Conservation (phyloP, 768 basidiomycete species). For the Galerina marginata region DNA sequence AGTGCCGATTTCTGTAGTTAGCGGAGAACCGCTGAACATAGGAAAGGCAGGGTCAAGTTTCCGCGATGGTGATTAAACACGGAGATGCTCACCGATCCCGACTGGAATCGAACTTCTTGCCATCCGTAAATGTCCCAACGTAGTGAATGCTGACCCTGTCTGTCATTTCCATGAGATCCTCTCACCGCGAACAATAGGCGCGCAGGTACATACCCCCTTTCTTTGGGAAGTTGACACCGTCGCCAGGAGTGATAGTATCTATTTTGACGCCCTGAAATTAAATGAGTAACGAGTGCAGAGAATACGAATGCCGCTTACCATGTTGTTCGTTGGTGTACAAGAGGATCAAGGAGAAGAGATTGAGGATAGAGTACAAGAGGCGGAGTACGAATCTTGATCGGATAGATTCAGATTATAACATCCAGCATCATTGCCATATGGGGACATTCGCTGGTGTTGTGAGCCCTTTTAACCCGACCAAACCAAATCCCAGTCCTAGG, state of each 20-base stretch:
- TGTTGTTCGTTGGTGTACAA: too few relatives aligned
- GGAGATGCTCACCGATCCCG: slow-evolving; percentile 63
- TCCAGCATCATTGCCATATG: too few relatives aligned
- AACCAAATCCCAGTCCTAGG: too few relatives aligned
- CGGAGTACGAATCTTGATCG: neutral
- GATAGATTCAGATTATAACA: too few relatives aligned
- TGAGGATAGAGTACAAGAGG: neutral
- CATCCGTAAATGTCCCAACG: slow-evolving; percentile 70
- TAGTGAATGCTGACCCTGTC: slow-evolving; percentile 83
- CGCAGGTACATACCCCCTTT: slow-evolving; percentile 60
- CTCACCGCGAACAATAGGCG: slow-evolving; percentile 12
- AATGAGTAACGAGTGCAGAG: neutral
- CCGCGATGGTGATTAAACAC: neutral
- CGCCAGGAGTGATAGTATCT: slow-evolving; percentile 61
- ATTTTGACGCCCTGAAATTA: slow-evolving; percentile 70
- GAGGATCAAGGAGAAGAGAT: neutral
- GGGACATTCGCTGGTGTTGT: too few relatives aligned
- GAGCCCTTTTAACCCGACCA: too few relatives aligned
- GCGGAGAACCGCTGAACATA: slow-evolving; percentile 55
- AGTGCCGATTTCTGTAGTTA: slow-evolving; percentile 74
- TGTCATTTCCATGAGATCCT: slow-evolving; percentile 36
- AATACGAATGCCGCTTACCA: too few relatives aligned
- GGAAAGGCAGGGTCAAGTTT: neutral
- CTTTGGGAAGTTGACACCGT: slow-evolving; percentile 69
- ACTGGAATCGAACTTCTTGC: slow-evolving; percentile 76